Base-by-base conservation (phyloP, 2,329 filamentous ascomycete species). In the Proliferodiscus dingleyae region DNA sequence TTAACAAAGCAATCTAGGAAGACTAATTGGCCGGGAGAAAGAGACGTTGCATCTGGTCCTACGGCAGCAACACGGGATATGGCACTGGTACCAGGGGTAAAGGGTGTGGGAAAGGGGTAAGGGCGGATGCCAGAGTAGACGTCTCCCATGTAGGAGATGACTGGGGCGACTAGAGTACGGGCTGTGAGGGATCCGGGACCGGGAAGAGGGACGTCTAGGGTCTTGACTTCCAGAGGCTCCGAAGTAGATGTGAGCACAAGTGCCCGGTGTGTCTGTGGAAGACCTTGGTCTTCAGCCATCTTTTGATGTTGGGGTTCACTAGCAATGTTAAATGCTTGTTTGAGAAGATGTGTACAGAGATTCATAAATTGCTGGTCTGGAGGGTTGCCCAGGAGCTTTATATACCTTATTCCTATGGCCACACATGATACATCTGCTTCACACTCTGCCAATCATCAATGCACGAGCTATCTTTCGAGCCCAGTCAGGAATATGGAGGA, bases 151-250 rank as follows among this genome's bases (percentile, higher is more conserved):
- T 73, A 72, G 5, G 65, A 60, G 7, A 71, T 37, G 2, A 71
- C 56, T 5, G 52, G 53, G 0, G 65, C 59, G 1, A 56, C 54
- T 8, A 67, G 47, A 33, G 74, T 57, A 1, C 57, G 60, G n/a
- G 73, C 57, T 6, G 74, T 44, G 2, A 63, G 68, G n/a, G 56
- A 65, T 5, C 71, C 70, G 0, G 60, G 54, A 3, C 26, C 51
- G 1, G 64, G 49, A 11, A 56, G 34, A 0, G 67, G 68, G 4
- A 60, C 68, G 11, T 66, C 59, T 0, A 66, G 15, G 2, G 45
- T 59, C 43, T 66, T 53, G 37, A 69, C 37, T 10, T 30, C 21
- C 5, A 47, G 49, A 19, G 63, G 57, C 30, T 51, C 8, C 3
- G 34, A 36, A 16, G 50, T 44, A 15, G 48, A 46, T 18, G 51